These are phyloP conservation scores for Raffaelea albimanens DNA, from an alignment of 2,329 filamentous ascomycete species.

Conservation along the genomic window DNA sequence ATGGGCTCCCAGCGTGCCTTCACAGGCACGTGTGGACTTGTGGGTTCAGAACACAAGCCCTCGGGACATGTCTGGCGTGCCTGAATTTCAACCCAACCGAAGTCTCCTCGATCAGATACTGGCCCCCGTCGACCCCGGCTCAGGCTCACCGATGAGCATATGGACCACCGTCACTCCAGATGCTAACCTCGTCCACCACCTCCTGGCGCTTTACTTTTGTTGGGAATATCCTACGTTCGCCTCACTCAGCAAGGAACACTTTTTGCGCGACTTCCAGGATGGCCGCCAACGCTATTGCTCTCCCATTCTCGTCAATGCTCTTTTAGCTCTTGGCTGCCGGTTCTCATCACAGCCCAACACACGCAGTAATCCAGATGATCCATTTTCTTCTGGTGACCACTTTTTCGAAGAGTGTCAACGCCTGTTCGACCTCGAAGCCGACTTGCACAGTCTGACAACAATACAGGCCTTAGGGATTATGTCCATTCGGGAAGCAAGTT, in stretches of 20 bases:
- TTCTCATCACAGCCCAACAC: conserved; percentile 58
- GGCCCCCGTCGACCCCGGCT: conserved; percentile 22
- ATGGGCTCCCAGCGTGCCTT: conserved; percentile 30
- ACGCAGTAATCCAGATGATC: conserved; percentile 50
- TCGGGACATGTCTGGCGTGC: conserved; percentile 14
- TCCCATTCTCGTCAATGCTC: conserved; percentile 54
- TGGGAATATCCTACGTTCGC: conserved; percentile 71
- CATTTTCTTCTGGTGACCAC: conserved; percentile 59
- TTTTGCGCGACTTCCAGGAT: conserved; percentile 53
- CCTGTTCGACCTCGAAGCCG: conserved; percentile 45
- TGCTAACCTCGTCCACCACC: conserved; percentile 47
- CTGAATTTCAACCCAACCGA: conserved; percentile 19
- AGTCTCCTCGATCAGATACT: conserved; percentile 37
- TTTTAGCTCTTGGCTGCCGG: conserved; percentile 57
- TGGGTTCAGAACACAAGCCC: conserved; percentile 36
- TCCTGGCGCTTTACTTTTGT: conserved; percentile 61
- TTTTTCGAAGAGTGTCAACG: conserved; percentile 63
- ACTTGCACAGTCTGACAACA: conserved; percentile 57
- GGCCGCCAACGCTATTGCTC: conserved; percentile 59
- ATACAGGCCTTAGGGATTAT: conserved; percentile 69
- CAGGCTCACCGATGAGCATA: conserved; percentile 19
- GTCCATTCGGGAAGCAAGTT: conserved; percentile 65
- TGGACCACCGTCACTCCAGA: conserved; percentile 58
- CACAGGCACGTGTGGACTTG: conserved; percentile 36
- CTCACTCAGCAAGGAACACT: conserved; percentile 62